Evolutionary conservation across 2,329 filamentous ascomycete species (phyloP).

Genomic region (Neonectria hederae): DNA sequence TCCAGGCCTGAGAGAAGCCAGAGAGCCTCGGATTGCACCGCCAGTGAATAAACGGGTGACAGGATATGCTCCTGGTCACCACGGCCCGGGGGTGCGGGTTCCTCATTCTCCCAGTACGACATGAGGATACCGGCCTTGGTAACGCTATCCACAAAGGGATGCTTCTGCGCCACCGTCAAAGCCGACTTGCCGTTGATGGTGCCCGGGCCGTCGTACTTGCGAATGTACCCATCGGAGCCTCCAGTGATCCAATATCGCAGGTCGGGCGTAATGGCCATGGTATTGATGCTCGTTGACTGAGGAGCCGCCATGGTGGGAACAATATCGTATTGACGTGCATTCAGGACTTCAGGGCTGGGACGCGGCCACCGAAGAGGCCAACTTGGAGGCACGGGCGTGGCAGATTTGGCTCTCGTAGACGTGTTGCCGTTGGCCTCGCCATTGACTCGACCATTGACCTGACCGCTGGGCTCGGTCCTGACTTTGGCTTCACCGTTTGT

Average conservation of each 20-base stretch:
- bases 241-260: conserved; percentile 95
- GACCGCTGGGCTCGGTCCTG: conserved; percentile 32
- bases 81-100: conserved; percentile 61
- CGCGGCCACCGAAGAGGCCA: conserved; percentile 58
- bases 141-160: conserved; percentile 97
- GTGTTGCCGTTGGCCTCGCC: conserved; percentile 44
- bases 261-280: conserved; percentile 89
- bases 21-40: conserved; percentile 86
- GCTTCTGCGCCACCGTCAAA: conserved; percentile 92
- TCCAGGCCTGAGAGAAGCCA: conserved; percentile 94
- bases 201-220: conserved; percentile 94
- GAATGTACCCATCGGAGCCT: conserved; percentile 92
- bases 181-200: conserved; percentile 95
- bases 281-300: conserved; percentile 94
- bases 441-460: conserved; percentile 46
- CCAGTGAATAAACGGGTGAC: conserved; percentile 95
- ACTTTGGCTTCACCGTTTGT: conserved; percentile 51
- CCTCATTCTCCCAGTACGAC: conserved; percentile 99
- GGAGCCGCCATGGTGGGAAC: conserved; percentile 97
- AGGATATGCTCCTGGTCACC: conserved; percentile 68
- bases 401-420: conserved; percentile 39
- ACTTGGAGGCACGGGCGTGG: conserved; percentile 40
- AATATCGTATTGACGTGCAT: conserved; percentile 88
- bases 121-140: conserved; percentile 93
- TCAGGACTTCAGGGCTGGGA: conserved; percentile 81